Evolutionary conservation across 2,329 filamentous ascomycete genomes (phyloP), one percentile per base, ranked within the genome.

Genomic region (Alternaria angustiovoidea): DNA sequence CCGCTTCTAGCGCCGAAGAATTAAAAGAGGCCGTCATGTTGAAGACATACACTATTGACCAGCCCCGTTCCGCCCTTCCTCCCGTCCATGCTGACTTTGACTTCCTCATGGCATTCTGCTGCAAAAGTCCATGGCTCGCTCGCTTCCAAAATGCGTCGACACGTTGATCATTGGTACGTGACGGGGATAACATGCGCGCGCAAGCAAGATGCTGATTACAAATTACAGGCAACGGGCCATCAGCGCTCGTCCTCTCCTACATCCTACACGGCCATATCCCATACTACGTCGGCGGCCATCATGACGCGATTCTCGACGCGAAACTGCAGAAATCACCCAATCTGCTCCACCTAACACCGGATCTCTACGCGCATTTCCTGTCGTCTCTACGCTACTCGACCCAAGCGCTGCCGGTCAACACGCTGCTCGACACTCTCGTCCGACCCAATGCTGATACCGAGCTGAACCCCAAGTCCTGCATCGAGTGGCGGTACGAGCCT

Each of bases 191-290:
- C n/a, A 26, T 38, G 22, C 24, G 32, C 34, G 34, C 14, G 26
- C 41, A 41, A 26, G 16, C 32, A 34, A 49, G 42, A 20, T 26
- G 68, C 71, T 77, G 62, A 76, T 69, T 65, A 68, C 69, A 69
- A 52, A 60, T 59, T 9, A 24, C 64, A 88, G 87, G 87, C 70
- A 88, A 87, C 72, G 87, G 87, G 57, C 87, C 87, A 46, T 86
- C 87, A 51, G 85, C 87, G 52, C 81, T 89, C 76, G 85, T 88
- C 66, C 80, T 89, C 36, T 88, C 86, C 46, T 89, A 86, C 73
- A 87, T 88, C 43, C 82, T 89, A 28, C 86, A 89, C 74, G 87
- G 87, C 38, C 81, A 88, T 68, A 79, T 87, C 54, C 87, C 87
- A 5, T 83, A 82, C 69, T 89, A 89, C 67, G 76, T 81, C 38